phyloP scores from a whole-genome alignment of 2,329 filamentous ascomycete genomes.

The Dactylellina sp. region DNA sequence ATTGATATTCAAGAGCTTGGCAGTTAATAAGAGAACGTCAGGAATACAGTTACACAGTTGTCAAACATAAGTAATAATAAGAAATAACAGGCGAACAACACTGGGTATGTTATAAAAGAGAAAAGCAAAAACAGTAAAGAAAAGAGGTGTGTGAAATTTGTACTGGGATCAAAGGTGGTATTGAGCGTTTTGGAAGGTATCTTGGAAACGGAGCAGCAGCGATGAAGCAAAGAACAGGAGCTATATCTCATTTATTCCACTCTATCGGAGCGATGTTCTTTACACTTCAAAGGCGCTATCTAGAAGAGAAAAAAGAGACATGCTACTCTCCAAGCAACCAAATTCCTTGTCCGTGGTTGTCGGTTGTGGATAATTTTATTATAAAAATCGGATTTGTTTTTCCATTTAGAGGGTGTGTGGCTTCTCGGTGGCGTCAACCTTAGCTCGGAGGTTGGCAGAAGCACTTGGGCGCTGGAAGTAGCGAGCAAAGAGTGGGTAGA shows the following conservation, averaged over 20 bases:
- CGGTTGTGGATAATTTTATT: not conserved
- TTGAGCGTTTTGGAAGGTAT: too few relatives aligned
- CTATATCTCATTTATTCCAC: not conserved
- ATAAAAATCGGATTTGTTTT: not conserved
- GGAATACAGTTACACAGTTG: constrained; percentile 23
- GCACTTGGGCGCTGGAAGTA: constrained; percentile 84
- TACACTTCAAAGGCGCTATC: not conserved
- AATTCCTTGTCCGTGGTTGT: not conserved
- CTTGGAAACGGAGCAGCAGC: too few relatives aligned
- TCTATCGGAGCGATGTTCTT: not conserved
- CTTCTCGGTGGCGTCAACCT: constrained; percentile 77
- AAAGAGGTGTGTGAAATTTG: too few relatives aligned
- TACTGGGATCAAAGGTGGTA: too few relatives aligned
- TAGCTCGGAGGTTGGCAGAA: constrained; percentile 86
- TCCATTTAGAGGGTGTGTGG: constrained; percentile 45
- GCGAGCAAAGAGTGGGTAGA: constrained; percentile 89
- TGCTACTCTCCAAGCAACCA: not conserved
- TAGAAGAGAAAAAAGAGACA: not conserved
- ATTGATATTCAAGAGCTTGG: not conserved
- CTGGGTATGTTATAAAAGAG: constrained; percentile 13
- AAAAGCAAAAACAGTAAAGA: not conserved
- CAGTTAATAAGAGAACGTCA: constrained; percentile 3
- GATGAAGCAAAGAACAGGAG: not conserved
- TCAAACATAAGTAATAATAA: not conserved
- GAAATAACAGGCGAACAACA: not conserved